phyloP scores from a whole-genome alignment of 176 grass and related monocot genomes.

The Hsuehochloa calcarea region DNA sequence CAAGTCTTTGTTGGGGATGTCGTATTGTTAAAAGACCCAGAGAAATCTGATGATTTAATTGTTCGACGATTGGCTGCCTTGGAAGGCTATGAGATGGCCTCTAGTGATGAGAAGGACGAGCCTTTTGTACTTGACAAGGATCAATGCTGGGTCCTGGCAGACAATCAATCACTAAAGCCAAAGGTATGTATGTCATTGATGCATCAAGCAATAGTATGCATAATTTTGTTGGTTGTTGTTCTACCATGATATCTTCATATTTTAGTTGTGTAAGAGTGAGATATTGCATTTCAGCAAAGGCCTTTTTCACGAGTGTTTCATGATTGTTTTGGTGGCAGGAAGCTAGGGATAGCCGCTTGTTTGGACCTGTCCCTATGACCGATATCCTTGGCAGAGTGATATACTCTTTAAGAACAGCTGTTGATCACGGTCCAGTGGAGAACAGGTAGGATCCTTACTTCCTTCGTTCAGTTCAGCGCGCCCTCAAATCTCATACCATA shows the following conservation, averaged over 20 bases:
- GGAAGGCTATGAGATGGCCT: slow-evolving; percentile 90
- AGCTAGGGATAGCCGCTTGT: slow-evolving; percentile 90
- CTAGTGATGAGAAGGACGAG: slow-evolving; percentile 76
- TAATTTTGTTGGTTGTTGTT: slow-evolving; percentile 3
- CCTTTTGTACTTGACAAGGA: slow-evolving; percentile 83
- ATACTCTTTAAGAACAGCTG: slow-evolving; percentile 75
- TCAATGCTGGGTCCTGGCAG: slow-evolving; percentile 81
- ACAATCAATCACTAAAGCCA: slow-evolving; percentile 68
- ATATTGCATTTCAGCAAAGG: neutral
- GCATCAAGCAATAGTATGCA: neutral
- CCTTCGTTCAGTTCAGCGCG: neutral
- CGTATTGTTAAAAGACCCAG: slow-evolving; percentile 81
- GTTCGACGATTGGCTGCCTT: slow-evolving; percentile 71
- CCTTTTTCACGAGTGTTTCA: neutral
- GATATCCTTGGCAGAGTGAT: slow-evolving; percentile 83
- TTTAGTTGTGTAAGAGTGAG: neutral
- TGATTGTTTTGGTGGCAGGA: slow-evolving; percentile 54
- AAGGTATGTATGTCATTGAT: slow-evolving; percentile 56
- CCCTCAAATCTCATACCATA: neutral
- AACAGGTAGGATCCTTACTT: slow-evolving; percentile 58
- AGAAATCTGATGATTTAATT: slow-evolving; percentile 64
- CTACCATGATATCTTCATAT: neutral
- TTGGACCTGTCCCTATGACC: slow-evolving; percentile 88
- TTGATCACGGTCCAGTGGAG: slow-evolving; percentile 81
- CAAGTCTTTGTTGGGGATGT: slow-evolving; percentile 89